phyloP scores from a whole-genome alignment of 2,329 filamentous ascomycete genomes.

The Penicillium occitanis region DNA sequence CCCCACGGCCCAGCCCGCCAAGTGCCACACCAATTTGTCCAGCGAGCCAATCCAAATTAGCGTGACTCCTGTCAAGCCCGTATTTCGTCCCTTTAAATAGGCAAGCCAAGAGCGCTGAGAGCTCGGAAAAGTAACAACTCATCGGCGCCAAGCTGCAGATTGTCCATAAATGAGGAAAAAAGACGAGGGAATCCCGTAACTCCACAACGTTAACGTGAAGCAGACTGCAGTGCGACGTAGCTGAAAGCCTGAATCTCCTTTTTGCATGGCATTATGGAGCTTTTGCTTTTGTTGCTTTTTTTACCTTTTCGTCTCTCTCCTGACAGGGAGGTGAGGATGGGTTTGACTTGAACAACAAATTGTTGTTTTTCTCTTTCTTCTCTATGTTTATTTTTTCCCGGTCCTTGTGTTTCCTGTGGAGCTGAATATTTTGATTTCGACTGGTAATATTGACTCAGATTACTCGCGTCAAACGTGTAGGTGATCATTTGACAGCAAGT shows the following conservation, averaged over 20 bases:
- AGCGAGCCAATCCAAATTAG: background rate
- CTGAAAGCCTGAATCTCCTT: background rate
- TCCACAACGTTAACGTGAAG: slow-evolving; percentile 4
- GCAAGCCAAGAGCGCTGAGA: slow-evolving; percentile 7
- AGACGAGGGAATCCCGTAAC: background rate
- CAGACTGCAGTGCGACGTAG: background rate
- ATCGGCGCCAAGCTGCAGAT: slow-evolving; percentile 6
- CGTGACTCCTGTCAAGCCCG: background rate
- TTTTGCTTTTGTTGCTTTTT: background rate
- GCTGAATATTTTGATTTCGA: background rate
- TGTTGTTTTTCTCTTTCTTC: background rate
- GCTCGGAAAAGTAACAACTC: slow-evolving; percentile 5
- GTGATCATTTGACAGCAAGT: background rate
- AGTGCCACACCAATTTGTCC: background rate
- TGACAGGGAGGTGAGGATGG: background rate
- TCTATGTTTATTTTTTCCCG: background rate
- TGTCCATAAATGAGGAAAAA: background rate
- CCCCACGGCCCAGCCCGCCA: slow-evolving; percentile 7
- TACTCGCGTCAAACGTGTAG: background rate
- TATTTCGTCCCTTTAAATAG: background rate
- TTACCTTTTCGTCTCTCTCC: background rate
- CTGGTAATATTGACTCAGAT: slow-evolving; percentile 1
- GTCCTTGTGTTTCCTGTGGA: background rate
- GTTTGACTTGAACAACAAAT: background rate
- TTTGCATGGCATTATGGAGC: slow-evolving; percentile 4